Base-by-base conservation (phyloP, 139 green algal genomes). In the Zygnema cylindricum region DNA sequence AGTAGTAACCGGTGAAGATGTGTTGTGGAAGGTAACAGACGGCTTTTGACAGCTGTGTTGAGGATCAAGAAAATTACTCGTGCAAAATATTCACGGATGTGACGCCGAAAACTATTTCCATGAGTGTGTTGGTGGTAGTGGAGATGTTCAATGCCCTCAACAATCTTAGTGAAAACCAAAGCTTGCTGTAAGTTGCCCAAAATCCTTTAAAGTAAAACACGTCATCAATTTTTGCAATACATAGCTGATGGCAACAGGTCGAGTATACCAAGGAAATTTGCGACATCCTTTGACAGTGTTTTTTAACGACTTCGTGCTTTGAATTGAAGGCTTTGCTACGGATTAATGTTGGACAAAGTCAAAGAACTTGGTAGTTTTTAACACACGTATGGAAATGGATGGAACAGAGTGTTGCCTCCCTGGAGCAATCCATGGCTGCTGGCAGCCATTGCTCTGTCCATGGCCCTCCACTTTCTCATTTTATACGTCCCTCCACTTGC, bases 351-450 rank as follows among this genome's bases (percentile, higher is more conserved):
- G n/a, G n/a, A n/a, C n/a, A n/a, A n/a, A n/a, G n/a, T n/a, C n/a
- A n/a, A n/a, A n/a, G n/a, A n/a, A n/a, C n/a, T n/a, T n/a, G n/a
- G n/a, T n/a, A n/a, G n/a, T n/a, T n/a, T n/a, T n/a, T n/a, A n/a
- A n/a, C n/a, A n/a, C n/a, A n/a, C n/a, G n/a, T n/a, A n/a, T n/a
- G n/a, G n/a, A n/a, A n/a, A n/a, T n/a, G n/a, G n/a, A n/a, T n/a
- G n/a, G n/a, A n/a, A 81, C 86, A 91, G 86, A 22, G 57, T 49
- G 39, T 83, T 98, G 93, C 96, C 97, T 0, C 96, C 97, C 16
- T 98, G 96, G 95, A 91, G 81, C 88, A 99, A 99, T 94, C 95
- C 95, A 32, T 99, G 95, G 95, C 94, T 99, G 86, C 85, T 98
- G 43, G 77, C 95, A 41, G 97, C 97, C 77, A 98, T 98, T 87